Conservation (phyloP, 345 rosid genomes). For the Moricandia arvensis region DNA sequence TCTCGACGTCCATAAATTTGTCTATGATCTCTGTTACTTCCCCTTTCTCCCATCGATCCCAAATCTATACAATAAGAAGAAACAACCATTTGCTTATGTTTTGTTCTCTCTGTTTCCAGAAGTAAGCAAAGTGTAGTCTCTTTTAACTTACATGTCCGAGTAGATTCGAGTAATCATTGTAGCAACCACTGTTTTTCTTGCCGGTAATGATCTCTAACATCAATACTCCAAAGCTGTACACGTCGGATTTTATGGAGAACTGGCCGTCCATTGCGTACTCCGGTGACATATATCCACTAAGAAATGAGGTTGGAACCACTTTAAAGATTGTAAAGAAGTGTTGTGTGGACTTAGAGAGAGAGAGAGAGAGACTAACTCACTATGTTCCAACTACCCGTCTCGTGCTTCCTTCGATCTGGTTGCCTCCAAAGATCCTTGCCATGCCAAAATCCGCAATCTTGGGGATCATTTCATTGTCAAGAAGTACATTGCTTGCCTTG, state of each 20-base stretch:
- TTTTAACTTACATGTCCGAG: conserved; percentile 53
- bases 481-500: conserved; percentile 59
- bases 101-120: neutral
- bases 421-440: conserved; percentile 58
- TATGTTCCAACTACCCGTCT: conserved; percentile 67
- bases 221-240: conserved; percentile 65
- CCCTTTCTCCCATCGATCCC: conserved; percentile 54
- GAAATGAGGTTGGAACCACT: neutral
- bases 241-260: conserved; percentile 69
- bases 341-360: neutral
- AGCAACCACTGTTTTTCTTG: conserved; percentile 37
- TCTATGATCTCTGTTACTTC: conserved; percentile 41
- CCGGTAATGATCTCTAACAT: conserved; percentile 61
- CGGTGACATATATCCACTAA: conserved; percentile 81
- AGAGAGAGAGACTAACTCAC: too few species aligned
- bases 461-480: conserved; percentile 51
- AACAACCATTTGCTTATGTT: neutral
- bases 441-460: conserved; percentile 70
- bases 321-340: neutral
- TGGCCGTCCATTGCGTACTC: conserved; percentile 67
- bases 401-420: conserved; percentile 52
- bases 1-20: conserved; percentile 16
- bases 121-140: neutral
- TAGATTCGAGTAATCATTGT: conserved; percentile 39
- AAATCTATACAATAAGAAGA: conserved; percentile 43